Evolutionary conservation across 1,284 basidiomycete species (phyloP).

Genomic region (Apiotrichum mycotoxinovorans): DNA sequence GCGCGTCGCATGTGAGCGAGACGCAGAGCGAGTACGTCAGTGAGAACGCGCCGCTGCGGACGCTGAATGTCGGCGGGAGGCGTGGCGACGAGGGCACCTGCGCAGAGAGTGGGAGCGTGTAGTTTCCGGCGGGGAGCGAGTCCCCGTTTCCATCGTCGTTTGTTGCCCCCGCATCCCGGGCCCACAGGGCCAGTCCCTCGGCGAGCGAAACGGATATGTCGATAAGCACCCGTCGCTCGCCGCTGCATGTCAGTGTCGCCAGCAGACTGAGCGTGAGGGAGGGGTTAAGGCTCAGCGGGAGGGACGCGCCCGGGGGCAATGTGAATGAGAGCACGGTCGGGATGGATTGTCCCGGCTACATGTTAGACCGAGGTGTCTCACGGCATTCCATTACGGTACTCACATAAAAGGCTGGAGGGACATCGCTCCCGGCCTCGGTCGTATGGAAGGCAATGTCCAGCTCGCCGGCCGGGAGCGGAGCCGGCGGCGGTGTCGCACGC

Average conservation of each 20-base stretch:
- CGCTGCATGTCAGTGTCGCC: conserved; percentile 32
- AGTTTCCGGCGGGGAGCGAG: conserved; percentile 15
- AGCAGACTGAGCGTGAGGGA: conserved; percentile 38
- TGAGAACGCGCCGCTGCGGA: conserved; percentile 23
- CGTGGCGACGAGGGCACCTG: conserved; percentile 40
- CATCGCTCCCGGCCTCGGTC: background rate
- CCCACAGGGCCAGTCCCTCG: conserved; percentile 41
- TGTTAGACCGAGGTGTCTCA: background rate
- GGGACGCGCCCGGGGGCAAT: conserved; percentile 31
- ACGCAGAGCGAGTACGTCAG: conserved; percentile 40
- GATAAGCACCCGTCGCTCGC: conserved; percentile 26
- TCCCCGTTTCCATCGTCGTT: background rate
- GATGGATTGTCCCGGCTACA: conserved; percentile 38
- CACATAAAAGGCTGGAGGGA: conserved; percentile 25
- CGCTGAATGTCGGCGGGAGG: conserved; percentile 34
- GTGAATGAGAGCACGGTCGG: conserved; percentile 37
- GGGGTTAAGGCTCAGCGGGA: conserved; percentile 36
- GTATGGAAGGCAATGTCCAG: conserved; percentile 1
- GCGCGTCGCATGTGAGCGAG: conserved; percentile 35
- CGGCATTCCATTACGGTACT: background rate
- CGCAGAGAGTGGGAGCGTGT: conserved; percentile 41
- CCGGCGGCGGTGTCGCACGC: background rate
- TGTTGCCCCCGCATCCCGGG: conserved; percentile 30
- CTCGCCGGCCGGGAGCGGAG: background rate
- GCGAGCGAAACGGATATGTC: conserved; percentile 39